phyloP scores from a whole-genome alignment of 2,329 filamentous ascomycete species.

The Escovopsis weberi region DNA sequence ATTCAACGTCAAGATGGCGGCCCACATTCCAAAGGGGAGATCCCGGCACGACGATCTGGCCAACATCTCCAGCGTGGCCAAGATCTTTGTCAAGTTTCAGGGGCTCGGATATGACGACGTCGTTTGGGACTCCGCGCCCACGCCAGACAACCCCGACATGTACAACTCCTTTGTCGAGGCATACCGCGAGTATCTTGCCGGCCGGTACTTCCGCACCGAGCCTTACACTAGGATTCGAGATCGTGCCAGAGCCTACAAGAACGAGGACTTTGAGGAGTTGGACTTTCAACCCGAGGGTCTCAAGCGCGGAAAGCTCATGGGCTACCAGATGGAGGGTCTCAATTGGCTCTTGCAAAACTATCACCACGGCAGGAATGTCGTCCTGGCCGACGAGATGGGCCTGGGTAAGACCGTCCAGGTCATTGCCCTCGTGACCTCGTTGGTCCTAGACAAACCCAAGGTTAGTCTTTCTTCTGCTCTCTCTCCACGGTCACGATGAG shows the following conservation, averaged over 20 bases:
- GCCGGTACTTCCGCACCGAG: slow-evolving; percentile 51
- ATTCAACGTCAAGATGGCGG: slow-evolving; percentile 54
- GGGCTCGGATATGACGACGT: slow-evolving; percentile 81
- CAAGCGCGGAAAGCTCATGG: slow-evolving; percentile 71
- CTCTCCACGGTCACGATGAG: not conserved
- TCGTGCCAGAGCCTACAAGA: slow-evolving; percentile 54
- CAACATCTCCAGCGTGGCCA: slow-evolving; percentile 56
- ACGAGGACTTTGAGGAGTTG: slow-evolving; percentile 52
- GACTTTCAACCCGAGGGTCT: slow-evolving; percentile 59
- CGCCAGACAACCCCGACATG: slow-evolving; percentile 44
- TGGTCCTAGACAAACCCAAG: slow-evolving; percentile 50
- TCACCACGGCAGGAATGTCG: slow-evolving; percentile 67
- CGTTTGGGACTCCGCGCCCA: slow-evolving; percentile 77
- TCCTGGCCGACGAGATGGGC: slow-evolving; percentile 96
- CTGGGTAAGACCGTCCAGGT: slow-evolving; percentile 95
- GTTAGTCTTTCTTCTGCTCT: slow-evolving; percentile 10
- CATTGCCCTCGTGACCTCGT: slow-evolving; percentile 62
- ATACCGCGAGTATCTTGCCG: slow-evolving; percentile 74
- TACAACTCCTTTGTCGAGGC: slow-evolving; percentile 72
- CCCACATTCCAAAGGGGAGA: slow-evolving; percentile 31
- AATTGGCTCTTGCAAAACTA: slow-evolving; percentile 95
- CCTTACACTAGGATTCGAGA: slow-evolving; percentile 46
- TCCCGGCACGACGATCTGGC: slow-evolving; percentile 56
- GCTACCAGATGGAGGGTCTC: slow-evolving; percentile 81
- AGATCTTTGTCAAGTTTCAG: slow-evolving; percentile 79